phyloP scores from a whole-genome alignment of 1,284 basidiomycete species.

The Ustilago crameri region DNA sequence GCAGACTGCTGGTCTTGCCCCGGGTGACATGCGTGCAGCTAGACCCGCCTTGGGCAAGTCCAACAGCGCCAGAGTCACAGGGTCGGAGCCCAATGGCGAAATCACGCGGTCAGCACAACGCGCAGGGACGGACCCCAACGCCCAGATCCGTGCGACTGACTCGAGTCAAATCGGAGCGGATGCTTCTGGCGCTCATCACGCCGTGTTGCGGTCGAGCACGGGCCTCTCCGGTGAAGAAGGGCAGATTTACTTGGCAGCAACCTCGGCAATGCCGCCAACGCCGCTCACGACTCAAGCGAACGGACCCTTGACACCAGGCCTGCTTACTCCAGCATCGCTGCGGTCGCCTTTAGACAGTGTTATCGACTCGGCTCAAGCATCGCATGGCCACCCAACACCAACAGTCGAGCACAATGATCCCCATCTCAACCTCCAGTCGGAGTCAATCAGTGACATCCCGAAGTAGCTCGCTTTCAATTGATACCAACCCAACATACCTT shows the following conservation, averaged over 20 bases:
- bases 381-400: slow-evolving; percentile 38
- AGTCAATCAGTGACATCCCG: background rate
- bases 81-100: slow-evolving; percentile 5
- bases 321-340: slow-evolving; percentile 26
- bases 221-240: slow-evolving; percentile 29
- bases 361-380: slow-evolving; percentile 42
- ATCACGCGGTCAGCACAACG: slow-evolving; percentile 7
- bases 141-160: background rate
- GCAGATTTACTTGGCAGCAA: slow-evolving; percentile 29
- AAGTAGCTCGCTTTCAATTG: background rate
- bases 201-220: slow-evolving; percentile 12
- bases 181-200: background rate
- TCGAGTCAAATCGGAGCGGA: background rate
- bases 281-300: slow-evolving; percentile 11
- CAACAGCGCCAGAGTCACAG: slow-evolving; percentile 20
- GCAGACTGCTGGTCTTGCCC: slow-evolving; percentile 10
- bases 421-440: slow-evolving; percentile 5
- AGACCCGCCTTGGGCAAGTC: slow-evolving; percentile 4
- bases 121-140: slow-evolving; percentile 27
- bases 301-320: slow-evolving; percentile 24
- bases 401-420: slow-evolving; percentile 16
- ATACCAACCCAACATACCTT: background rate
- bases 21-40: background rate
- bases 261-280: slow-evolving; percentile 22
- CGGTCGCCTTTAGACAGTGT: slow-evolving; percentile 31